phyloP scores from a whole-genome alignment of 306 rosid species.

The Malus sieversii region DNA sequence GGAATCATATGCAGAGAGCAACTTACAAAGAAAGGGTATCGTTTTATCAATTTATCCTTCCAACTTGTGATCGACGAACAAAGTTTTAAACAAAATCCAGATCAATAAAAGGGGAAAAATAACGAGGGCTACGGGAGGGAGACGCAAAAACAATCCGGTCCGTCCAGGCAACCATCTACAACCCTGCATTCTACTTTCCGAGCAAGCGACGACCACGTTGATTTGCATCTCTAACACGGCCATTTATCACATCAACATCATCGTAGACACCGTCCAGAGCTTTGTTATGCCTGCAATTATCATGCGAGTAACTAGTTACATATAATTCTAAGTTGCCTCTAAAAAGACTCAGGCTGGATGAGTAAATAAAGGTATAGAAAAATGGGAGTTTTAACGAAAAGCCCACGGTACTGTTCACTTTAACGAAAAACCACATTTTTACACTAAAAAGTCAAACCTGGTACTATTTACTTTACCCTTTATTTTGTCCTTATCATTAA shows the following conservation, averaged over 20 bases:
- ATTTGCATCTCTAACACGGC: conserved; percentile 58
- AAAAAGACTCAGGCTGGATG: background rate
- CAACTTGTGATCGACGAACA: background rate
- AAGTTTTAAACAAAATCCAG: conserved; percentile 1
- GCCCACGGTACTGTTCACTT: too few relatives aligned
- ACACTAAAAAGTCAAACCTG: too few relatives aligned
- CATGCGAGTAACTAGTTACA: background rate
- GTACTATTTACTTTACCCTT: too few relatives aligned
- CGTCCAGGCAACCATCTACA: conserved; percentile 1
- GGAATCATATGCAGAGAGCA: background rate
- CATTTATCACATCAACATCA: conserved; percentile 65
- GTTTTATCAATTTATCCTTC: background rate
- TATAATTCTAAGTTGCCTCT: background rate
- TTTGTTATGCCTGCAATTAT: conserved; percentile 57
- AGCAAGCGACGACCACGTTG: conserved; percentile 73
- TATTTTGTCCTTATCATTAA: too few relatives aligned
- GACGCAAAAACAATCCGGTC: conserved; percentile 6
- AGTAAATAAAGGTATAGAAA: background rate
- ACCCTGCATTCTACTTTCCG: conserved; percentile 41
- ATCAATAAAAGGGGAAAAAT: background rate
- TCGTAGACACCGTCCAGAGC: conserved; percentile 38
- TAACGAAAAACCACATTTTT: too few relatives aligned
- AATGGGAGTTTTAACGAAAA: too few relatives aligned
- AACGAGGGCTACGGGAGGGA: background rate
- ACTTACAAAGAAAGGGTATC: background rate